Conservation (phyloP, 176 grass and related monocot species). For the Canna indica region DNA sequence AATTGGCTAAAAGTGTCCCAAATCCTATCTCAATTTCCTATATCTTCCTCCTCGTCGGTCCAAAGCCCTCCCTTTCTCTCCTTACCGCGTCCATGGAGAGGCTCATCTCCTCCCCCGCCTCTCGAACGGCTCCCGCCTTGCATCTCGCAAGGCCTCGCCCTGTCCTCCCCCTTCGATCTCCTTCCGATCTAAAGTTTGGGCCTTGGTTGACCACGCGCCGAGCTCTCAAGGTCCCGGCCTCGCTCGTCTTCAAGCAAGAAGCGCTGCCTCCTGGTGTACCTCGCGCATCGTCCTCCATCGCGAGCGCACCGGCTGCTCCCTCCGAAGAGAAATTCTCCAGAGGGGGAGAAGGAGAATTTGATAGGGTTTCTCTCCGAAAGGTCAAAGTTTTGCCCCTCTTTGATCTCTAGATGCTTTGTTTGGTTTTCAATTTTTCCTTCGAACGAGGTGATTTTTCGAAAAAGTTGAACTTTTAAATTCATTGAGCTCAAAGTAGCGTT, state of each 20-base stretch:
- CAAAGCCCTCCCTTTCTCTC: neutral
- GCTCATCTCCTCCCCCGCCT: slow-evolving; percentile 37
- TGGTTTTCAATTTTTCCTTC: slow-evolving; percentile 4
- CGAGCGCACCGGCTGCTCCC: neutral
- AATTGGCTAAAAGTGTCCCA: too few species aligned
- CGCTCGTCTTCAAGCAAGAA: slow-evolving; percentile 21
- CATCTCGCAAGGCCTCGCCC: neutral
- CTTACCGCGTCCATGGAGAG: slow-evolving; percentile 32
- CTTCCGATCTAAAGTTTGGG: neutral
- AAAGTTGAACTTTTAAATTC: neutral
- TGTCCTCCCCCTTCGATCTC: slow-evolving; percentile 7
- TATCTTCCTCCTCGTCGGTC: neutral
- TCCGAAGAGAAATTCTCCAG: neutral
- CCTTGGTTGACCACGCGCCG: neutral
- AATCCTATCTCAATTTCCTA: too few species aligned
- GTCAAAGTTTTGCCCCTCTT: slow-evolving; percentile 18
- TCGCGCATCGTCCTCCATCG: neutral
- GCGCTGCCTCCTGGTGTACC: neutral
- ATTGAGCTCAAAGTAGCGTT: neutral
- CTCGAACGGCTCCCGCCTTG: slow-evolving; percentile 15
- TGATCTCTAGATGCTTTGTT: neutral
- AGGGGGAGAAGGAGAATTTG: slow-evolving; percentile 12
- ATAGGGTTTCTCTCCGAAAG: slow-evolving; percentile 17
- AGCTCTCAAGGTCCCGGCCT: neutral
- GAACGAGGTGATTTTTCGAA: neutral